phyloP scores from a whole-genome alignment of 2,329 filamentous ascomycete genomes.

The Hortaea sp. region DNA sequence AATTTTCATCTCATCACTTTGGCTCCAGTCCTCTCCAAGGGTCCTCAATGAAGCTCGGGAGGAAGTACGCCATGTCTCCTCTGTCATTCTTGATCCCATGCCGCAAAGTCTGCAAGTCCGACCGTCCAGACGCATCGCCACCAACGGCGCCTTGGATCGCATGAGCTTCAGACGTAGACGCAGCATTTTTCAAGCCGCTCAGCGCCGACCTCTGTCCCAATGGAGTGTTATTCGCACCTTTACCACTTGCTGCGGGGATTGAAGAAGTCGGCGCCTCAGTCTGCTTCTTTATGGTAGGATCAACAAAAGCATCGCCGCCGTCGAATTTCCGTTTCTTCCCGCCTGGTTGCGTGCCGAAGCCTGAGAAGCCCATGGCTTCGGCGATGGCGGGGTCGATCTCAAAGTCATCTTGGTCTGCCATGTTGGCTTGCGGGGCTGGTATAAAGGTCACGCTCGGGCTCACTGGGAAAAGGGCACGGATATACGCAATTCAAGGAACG shows the following conservation, averaged over 20 bases:
- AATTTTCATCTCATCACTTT: not conserved
- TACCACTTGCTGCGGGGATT: constrained; percentile 2
- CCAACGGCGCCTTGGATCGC: not conserved
- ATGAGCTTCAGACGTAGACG: not conserved
- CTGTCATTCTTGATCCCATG: constrained; percentile 34
- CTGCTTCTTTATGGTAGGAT: constrained; percentile 21
- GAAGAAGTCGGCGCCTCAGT: constrained; percentile 24
- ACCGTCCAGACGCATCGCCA: constrained; percentile 1
- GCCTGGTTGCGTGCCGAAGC: constrained; percentile 49
- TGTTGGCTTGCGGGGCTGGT: not conserved
- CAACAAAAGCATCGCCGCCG: constrained; percentile 40
- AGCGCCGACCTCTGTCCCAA: not conserved
- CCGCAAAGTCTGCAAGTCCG: constrained; percentile 28
- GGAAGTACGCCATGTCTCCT: constrained; percentile 61
- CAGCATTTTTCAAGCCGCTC: not conserved
- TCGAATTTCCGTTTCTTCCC: constrained; percentile 61
- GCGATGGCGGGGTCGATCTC: constrained; percentile 49
- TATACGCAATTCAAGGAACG: not conserved
- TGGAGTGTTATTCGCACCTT: constrained; percentile 19
- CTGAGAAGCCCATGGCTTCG: constrained; percentile 61
- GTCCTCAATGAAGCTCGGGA: constrained; percentile 59
- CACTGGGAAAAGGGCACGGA: not conserved
- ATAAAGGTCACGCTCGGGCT: not conserved
- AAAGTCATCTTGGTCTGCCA: constrained; percentile 21
- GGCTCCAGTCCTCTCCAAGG: constrained; percentile 51